Percentiles rank a stretch among this genome's conserved stretches.
Evolutionary conservation across 2,329 filamentous ascomycete genomes (phyloP).

Genomic region (Delphinella strobiligena): DNA sequence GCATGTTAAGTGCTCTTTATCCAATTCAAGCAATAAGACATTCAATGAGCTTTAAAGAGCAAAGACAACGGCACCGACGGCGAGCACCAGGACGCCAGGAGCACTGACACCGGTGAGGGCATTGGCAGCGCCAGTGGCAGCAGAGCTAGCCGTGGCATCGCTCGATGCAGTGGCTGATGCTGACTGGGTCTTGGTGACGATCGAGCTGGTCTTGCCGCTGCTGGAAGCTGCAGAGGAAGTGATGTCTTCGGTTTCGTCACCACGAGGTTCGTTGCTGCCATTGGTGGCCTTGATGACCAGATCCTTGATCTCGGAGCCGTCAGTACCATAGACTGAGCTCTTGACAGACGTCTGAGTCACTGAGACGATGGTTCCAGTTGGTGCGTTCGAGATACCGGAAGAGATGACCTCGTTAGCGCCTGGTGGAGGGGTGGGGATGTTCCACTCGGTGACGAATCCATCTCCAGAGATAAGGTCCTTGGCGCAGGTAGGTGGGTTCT

Average conservation of each 20-base stretch:
- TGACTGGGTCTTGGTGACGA: constrained; percentile 1
- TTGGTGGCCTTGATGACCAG: constrained; percentile 47
- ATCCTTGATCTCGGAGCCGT: constrained; percentile 47
- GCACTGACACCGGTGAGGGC: constrained; percentile 4
- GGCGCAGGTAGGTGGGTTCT: constrained; percentile 52
- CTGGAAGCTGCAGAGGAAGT: not conserved
- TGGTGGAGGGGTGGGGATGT: constrained; percentile 55
- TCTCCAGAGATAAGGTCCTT: constrained; percentile 52
- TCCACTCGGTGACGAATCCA: constrained; percentile 69
- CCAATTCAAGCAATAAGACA: too few species aligned
- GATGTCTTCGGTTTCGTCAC: constrained; percentile 23
- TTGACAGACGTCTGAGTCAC: constrained; percentile 46
- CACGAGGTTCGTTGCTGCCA: constrained; percentile 43
- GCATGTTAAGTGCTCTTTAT: too few species aligned
- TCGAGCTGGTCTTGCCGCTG: not conserved
- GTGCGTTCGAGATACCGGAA: constrained; percentile 56
- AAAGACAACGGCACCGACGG: constrained; percentile 6
- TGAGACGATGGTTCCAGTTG: constrained; percentile 43
- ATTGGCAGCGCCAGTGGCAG: constrained; percentile 8
- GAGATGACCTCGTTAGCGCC: constrained; percentile 63
- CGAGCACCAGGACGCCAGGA: constrained; percentile 3
- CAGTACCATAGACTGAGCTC: constrained; percentile 43
- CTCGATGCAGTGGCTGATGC: constrained; percentile 1
- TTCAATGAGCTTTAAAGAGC: constrained; percentile 4
- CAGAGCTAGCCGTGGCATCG: constrained; percentile 1